phyloP scores from a whole-genome alignment of 305 asterid species.

The Petunia hybrid region DNA sequence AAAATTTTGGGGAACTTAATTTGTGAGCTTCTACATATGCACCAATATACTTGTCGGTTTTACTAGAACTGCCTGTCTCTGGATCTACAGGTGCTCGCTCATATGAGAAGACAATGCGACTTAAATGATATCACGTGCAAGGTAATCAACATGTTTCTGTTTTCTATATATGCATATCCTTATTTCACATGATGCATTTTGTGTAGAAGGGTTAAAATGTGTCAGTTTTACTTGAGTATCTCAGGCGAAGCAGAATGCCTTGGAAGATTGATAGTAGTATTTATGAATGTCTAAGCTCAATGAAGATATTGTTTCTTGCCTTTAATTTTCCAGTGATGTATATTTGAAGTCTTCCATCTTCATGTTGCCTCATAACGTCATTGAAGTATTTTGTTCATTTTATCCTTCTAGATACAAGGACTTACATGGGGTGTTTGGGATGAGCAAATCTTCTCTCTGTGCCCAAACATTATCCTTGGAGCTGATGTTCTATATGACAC shows the following conservation, averaged over 20 bases:
- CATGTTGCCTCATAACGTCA: not conserved
- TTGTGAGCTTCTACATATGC: not conserved
- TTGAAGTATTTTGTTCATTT: constrained; percentile 21
- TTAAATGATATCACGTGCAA: constrained; percentile 70
- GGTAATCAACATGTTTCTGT: constrained; percentile 47
- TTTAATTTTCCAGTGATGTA: not conserved
- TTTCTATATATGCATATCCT: constrained; percentile 28
- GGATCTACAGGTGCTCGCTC: constrained; percentile 71
- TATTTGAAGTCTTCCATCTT: constrained; percentile 27
- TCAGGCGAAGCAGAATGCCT: not conserved
- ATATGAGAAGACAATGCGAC: constrained; percentile 72
- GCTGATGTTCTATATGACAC: constrained; percentile 92
- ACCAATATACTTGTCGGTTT: not conserved
- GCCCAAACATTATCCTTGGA: constrained; percentile 88
- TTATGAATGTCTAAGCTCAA: not conserved
- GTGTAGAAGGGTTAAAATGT: not conserved
- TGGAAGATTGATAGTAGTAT: not conserved
- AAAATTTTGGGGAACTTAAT: not conserved
- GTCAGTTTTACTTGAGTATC: constrained; percentile 17
- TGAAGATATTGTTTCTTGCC: constrained; percentile 1
- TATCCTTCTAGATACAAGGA: constrained; percentile 64
- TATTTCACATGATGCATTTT: constrained; percentile 26
- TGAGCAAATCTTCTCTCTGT: constrained; percentile 58
- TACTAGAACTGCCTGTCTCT: constrained; percentile 31
- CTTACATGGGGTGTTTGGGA: constrained; percentile 96